Percentiles rank a stretch among this genome's conserved stretches.
phyloP scores from a whole-genome alignment of 2,329 filamentous ascomycete species.

The Fusarium sp. region DNA sequence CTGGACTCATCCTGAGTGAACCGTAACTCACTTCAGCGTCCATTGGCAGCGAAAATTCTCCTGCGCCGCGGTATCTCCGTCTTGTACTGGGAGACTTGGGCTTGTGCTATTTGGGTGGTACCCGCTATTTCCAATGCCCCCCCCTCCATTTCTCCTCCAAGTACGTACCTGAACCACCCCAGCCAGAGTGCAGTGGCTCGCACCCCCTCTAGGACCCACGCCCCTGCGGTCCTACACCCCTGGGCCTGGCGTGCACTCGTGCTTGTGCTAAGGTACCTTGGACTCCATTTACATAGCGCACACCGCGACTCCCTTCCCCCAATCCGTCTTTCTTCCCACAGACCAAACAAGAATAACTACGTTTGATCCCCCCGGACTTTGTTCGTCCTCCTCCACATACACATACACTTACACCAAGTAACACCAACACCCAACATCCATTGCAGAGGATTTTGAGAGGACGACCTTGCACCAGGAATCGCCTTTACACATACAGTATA shows the following conservation, averaged over 20 bases:
- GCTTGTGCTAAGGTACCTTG: conserved; percentile 20
- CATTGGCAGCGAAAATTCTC: conserved; percentile 24
- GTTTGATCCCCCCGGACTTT: conserved; percentile 42
- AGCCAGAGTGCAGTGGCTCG: not conserved
- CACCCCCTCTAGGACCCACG: conserved; percentile 1
- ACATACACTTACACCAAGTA: conserved; percentile 35
- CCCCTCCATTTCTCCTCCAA: not conserved
- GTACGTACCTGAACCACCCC: conserved; percentile 24
- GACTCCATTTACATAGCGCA: conserved; percentile 40
- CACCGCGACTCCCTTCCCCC: conserved; percentile 45
- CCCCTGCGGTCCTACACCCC: conserved; percentile 26
- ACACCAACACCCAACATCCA: conserved; percentile 18
- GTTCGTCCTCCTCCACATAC: conserved; percentile 38
- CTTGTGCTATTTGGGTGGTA: conserved; percentile 16
- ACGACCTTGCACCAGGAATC: conserved; percentile 24
- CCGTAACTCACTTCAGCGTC: not conserved
- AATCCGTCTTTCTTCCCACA: conserved; percentile 42
- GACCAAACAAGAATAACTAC: conserved; percentile 45
- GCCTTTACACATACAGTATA: conserved; percentile 28
- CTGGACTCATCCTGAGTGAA: not conserved
- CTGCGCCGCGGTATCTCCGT: conserved; percentile 42
- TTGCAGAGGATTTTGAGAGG: conserved; percentile 12
- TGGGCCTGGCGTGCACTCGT: conserved; percentile 30
- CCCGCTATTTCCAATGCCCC: conserved; percentile 10
- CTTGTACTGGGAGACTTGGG: conserved; percentile 39